Evolutionary conservation across 176 grass and related monocot genomes (phyloP), one percentile per base, ranked within the genome.

Genomic region (Avena sativa): DNA sequence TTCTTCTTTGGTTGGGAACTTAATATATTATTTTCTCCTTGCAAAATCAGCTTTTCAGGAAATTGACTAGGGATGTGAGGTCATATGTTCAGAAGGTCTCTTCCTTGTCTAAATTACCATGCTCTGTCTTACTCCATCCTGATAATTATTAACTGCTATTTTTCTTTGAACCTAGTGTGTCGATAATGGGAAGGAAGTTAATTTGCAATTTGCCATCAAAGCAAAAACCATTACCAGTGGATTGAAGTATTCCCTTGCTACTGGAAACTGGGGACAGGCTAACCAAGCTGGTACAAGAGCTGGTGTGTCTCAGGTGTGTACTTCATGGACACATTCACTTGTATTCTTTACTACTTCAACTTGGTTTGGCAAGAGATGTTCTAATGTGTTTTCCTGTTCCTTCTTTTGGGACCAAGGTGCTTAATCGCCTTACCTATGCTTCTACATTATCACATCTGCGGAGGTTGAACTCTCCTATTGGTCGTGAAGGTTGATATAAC

Each of bases 191-290:
- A 99, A 99, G 88, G 97, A 99, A 84, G 97, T 99, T 30, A 96
- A 99, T 89, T 87, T 99, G 80, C 97, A 96, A 96, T 99, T 96
- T 83, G 94, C 94, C n/a, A 99, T 99, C 73, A 96, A 99, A 93
- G 97, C 97, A 53, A 99, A 99, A 91, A 99, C 97, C 51, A 64
- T 99, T 62, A 99, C 97, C 28, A 99, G 94, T 74, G 91, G 89
- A 17, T 89, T 98, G 79, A 95, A 95, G 83, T 95, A 95, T 71
- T 95, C 91, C 10, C 93, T 95, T 85, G 95, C 93, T 91, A 97
- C 92, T 79, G 91, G 92, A 81, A 97, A 97, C 66, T 97, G 91
- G 95, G 95, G 92, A 23, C 92, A 97, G 61, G 93, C 93, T 81
- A 97, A 97, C 88, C 95, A 95, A 91, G 95, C 92, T 92, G 92